phyloP scores from a whole-genome alignment of 2,329 filamentous ascomycete genomes.

The Teratosphaeria gauchensis region DNA sequence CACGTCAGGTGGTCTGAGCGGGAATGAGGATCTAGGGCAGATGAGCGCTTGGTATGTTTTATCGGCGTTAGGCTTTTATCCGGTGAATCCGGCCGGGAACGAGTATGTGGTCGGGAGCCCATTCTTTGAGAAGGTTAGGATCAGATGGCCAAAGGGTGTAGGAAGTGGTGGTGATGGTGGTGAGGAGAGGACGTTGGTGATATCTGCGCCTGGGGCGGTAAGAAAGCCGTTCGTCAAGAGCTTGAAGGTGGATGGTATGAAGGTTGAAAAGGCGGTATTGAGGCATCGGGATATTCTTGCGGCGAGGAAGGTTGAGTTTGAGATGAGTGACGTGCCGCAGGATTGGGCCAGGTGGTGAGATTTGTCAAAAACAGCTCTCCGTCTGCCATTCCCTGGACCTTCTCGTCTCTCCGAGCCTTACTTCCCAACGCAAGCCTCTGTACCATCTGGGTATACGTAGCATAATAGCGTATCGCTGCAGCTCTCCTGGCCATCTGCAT shows the following conservation, averaged over 20 bases:
- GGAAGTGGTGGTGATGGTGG: conserved; percentile 19
- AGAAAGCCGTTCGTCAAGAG: conserved; percentile 33
- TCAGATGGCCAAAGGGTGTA: conserved; percentile 29
- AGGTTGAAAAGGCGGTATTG: conserved; percentile 27
- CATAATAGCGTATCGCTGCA: too few relatives aligned
- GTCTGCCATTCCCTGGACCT: too few relatives aligned
- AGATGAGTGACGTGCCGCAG: conserved; percentile 35
- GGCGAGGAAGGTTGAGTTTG: conserved; percentile 33
- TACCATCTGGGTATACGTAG: too few relatives aligned
- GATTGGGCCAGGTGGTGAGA: conserved; percentile 18
- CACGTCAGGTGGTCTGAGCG: conserved; percentile 36
- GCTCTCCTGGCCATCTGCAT: too few relatives aligned
- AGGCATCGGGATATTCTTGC: conserved; percentile 33
- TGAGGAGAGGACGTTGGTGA: conserved; percentile 25
- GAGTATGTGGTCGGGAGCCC: conserved; percentile 39
- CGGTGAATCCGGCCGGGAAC: conserved; percentile 36
- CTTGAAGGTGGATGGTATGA: conserved; percentile 33
- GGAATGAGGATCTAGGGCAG: conserved; percentile 42
- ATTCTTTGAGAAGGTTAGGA: conserved; percentile 37
- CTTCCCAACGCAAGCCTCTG: too few relatives aligned
- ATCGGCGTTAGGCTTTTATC: conserved; percentile 40
- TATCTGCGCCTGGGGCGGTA: conserved; percentile 33
- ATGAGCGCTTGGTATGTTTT: conserved; percentile 44
- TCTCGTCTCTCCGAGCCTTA: too few relatives aligned
- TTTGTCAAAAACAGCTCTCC: neutral